phyloP scores from a whole-genome alignment of 108 stramenopile species.

The Nitzschia sp. region DNA sequence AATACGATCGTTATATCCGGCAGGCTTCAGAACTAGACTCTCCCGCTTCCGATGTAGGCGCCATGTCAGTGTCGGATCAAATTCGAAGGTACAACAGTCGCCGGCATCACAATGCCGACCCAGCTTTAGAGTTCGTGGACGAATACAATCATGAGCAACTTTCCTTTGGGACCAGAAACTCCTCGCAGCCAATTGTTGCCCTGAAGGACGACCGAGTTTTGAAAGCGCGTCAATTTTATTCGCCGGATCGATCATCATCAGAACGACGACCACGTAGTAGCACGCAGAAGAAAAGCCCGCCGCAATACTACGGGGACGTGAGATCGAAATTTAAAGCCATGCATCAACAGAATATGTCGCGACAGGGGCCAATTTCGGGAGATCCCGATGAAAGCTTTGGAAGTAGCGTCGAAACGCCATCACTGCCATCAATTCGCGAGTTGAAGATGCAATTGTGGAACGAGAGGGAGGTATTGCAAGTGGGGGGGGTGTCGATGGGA shows the following conservation, averaged over 20 bases:
- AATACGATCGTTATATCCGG: constrained; percentile 6
- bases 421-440: constrained; percentile 21
- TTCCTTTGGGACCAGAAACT: neutral
- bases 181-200: neutral
- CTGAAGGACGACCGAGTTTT: neutral
- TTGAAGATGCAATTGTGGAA: constrained; percentile 47
- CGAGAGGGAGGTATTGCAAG: constrained; percentile 37
- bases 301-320: neutral
- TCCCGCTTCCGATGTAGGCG: constrained; percentile 2
- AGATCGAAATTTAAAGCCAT: neutral
- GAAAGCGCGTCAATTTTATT: neutral
- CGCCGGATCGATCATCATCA: too few relatives aligned
- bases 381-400: constrained; percentile 10
- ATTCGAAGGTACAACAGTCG: constrained; percentile 3
- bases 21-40: neutral
- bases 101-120: neutral
- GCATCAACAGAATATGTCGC: neutral
- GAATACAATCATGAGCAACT: neutral
- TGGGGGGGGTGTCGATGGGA: neutral
- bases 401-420: constrained; percentile 33
- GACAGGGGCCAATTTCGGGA: neutral
- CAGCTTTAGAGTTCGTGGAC: constrained; percentile 3
- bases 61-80: neutral
- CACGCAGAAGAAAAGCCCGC: neutral
- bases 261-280: neutral